Conservation (phyloP, 495 filamentous ascomycete genomes). For the Penicillium manginii region DNA sequence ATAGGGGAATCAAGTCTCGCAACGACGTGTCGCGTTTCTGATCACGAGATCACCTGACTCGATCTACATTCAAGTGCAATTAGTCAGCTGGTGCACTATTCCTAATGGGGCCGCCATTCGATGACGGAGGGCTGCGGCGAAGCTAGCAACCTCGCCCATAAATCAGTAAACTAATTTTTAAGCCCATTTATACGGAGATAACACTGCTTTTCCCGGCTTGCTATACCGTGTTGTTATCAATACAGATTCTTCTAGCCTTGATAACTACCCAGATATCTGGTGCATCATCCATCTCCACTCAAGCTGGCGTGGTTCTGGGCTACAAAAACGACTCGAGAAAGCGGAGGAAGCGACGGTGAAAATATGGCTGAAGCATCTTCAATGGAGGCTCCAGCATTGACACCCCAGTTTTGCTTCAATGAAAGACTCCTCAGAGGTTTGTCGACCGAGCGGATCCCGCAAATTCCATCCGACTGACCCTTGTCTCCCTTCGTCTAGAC, state of each 20-base stretch:
- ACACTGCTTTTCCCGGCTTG: not conserved
- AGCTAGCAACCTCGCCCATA: not conserved
- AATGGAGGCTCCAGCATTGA: constrained; percentile 63
- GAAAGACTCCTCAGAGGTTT: constrained; percentile 81
- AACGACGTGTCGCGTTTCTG: too few species aligned
- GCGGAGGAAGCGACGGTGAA: constrained; percentile 18
- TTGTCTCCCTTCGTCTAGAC: constrained; percentile 55
- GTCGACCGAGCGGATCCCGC: constrained; percentile 5
- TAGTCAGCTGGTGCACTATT: constrained; percentile 15
- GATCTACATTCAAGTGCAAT: not conserved
- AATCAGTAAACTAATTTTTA: not conserved
- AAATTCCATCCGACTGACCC: constrained; percentile 8
- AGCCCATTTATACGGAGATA: not conserved
- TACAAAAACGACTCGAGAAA: constrained; percentile 25
- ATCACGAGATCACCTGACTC: constrained; percentile 29
- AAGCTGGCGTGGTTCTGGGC: constrained; percentile 54
- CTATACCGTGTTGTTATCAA: not conserved
- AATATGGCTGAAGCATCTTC: constrained; percentile 65
- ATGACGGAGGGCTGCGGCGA: constrained; percentile 2
- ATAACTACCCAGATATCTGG: not conserved
- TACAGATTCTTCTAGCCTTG: not conserved
- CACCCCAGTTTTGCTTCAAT: constrained; percentile 92
- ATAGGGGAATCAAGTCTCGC: not conserved
- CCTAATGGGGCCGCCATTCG: constrained; percentile 10
- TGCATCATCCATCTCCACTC: constrained; percentile 12